These are phyloP conservation scores for Suhomyces terraborum DNA, from an alignment of 1,139 yeast genomes.

Conservation along the genomic window DNA sequence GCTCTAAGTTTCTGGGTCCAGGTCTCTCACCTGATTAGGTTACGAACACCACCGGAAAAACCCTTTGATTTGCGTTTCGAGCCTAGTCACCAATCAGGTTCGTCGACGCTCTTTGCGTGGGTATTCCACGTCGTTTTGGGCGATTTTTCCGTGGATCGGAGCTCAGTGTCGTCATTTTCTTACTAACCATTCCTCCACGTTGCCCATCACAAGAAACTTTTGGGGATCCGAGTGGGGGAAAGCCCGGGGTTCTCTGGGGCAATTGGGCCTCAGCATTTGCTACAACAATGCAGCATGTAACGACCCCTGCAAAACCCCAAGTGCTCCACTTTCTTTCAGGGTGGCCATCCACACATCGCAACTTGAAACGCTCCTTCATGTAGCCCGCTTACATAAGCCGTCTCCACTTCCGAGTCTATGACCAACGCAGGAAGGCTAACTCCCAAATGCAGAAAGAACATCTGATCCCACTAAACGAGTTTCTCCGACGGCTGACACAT, in stretches of 20 bases:
- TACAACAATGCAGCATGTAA: too few species aligned
- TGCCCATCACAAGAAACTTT: not conserved
- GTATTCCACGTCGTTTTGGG: not conserved
- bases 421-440: too few species aligned
- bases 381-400: too few species aligned
- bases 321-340: too few species aligned
- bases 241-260: not conserved
- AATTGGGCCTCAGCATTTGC: not conserved
- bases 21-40: not conserved
- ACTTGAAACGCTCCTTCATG: too few species aligned
- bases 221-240: not conserved
- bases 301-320: not conserved
- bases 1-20: not conserved
- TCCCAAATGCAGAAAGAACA: too few species aligned
- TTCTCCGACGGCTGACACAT: too few species aligned
- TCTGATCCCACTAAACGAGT: too few species aligned
- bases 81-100: not conserved
- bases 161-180: not conserved
- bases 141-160: not conserved
- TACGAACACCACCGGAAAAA: slow-evolving; percentile 3
- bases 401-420: too few species aligned
- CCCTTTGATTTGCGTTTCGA: not conserved
- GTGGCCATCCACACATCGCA: too few species aligned
- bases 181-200: not conserved
- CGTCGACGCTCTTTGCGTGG: too few species aligned